Percentiles rank a stretch among this genome's conserved stretches.
These are phyloP conservation scores for Zygotorulaspora chibaensis DNA, from an alignment of 805 yeast species.

Conservation along the genomic window DNA sequence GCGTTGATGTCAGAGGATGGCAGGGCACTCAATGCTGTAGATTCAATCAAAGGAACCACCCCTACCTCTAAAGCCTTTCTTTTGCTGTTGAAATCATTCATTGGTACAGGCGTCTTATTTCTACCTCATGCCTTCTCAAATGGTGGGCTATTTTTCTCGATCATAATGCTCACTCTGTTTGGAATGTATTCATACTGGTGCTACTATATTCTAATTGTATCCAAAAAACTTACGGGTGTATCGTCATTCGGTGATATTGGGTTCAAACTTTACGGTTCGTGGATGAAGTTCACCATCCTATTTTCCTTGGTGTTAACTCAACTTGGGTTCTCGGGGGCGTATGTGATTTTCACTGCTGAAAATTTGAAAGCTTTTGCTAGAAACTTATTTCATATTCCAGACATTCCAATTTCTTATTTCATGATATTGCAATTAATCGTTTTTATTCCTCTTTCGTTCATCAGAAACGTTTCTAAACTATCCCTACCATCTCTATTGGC, in stretches of 20 bases:
- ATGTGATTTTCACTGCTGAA: slow-evolving; percentile 73
- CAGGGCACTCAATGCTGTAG: slow-evolving; percentile 13
- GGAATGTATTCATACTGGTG: slow-evolving; percentile 77
- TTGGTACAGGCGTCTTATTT: slow-evolving; percentile 73
- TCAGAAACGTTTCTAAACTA: slow-evolving; percentile 71
- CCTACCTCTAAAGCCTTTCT: slow-evolving; percentile 70
- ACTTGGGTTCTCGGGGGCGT: slow-evolving; percentile 76
- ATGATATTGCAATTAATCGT: slow-evolving; percentile 53
- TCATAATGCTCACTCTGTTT: slow-evolving; percentile 49
- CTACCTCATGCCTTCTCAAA: slow-evolving; percentile 65
- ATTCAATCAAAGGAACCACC: slow-evolving; percentile 55
- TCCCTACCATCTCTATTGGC: slow-evolving; percentile 71
- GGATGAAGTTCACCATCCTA: slow-evolving; percentile 61
- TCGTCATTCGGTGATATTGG: slow-evolving; percentile 83
- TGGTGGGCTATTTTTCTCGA: slow-evolving; percentile 66
- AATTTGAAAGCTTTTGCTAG: slow-evolving; percentile 59
- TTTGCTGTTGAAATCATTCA: slow-evolving; percentile 65
- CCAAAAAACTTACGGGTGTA: slow-evolving; percentile 58
- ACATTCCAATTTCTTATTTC: slow-evolving; percentile 40
- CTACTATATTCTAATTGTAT: slow-evolving; percentile 56
- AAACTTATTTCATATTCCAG: slow-evolving; percentile 40
- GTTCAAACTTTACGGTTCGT: slow-evolving; percentile 52
- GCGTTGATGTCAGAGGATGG: slow-evolving; percentile 9
- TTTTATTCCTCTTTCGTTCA: slow-evolving; percentile 63
- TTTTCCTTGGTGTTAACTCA: slow-evolving; percentile 65